phyloP scores from a whole-genome alignment of 2,329 filamentous ascomycete species.

The Emmonsiellopsis sp. region DNA sequence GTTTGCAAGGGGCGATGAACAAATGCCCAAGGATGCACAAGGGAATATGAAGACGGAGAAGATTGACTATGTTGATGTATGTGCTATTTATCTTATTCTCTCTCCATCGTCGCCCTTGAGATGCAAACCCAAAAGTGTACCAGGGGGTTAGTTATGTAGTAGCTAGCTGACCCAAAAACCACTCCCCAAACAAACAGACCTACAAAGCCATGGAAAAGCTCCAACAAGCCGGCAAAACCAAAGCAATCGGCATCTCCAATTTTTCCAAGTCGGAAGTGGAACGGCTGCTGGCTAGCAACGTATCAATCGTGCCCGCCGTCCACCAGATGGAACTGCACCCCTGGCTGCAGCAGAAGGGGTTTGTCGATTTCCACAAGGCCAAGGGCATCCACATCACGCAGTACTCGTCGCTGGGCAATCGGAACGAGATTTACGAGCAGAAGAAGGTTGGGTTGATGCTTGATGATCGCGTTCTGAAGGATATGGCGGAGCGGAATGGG shows the following conservation, averaged over 20 bases:
- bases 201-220: constrained; percentile 58
- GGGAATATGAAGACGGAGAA: constrained; percentile 34
- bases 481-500: constrained; percentile 44
- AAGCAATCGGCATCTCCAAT: constrained; percentile 54
- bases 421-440: constrained; percentile 41
- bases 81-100: constrained; percentile 3
- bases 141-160: not conserved
- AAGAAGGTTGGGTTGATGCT: constrained; percentile 40
- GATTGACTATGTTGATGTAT: constrained; percentile 41
- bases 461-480: constrained; percentile 40
- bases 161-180: too few relatives aligned
- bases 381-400: constrained; percentile 46
- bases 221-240: constrained; percentile 47
- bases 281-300: constrained; percentile 10
- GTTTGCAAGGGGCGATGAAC: constrained; percentile 40
- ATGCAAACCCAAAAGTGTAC: not conserved
- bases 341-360: constrained; percentile 42
- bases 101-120: not conserved
- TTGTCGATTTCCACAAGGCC: constrained; percentile 39
- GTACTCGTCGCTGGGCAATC: constrained; percentile 47
- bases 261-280: constrained; percentile 11
- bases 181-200: constrained; percentile 30
- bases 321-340: constrained; percentile 46
- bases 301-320: constrained; percentile 36
- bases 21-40: constrained; percentile 37